Conservation (phyloP, 73 alveolate species). For the Stentor coeruleus region DNA sequence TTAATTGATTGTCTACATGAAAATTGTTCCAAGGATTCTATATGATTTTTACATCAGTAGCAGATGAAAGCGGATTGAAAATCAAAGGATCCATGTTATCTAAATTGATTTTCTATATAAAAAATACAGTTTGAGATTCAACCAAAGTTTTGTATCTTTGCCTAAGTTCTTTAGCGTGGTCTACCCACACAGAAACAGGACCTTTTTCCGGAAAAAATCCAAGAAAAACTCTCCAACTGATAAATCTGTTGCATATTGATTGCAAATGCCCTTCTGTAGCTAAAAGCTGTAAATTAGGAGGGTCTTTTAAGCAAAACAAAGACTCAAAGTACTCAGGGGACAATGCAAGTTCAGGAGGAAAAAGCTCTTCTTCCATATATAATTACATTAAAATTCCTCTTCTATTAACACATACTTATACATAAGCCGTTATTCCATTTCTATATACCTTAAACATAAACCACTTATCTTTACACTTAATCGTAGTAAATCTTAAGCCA, state of each 20-base stretch:
- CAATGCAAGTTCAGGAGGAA: conserved; percentile 10
- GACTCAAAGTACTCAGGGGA: neutral
- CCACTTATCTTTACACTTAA: too few species aligned
- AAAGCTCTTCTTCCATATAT: conserved; percentile 22
- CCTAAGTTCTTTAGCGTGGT: neutral
- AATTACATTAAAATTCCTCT: too few species aligned
- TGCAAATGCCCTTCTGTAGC: conserved; percentile 9
- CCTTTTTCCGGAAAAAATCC: neutral
- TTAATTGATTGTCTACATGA: conserved; percentile 67
- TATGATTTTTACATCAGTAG: neutral
- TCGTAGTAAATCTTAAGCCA: too few species aligned
- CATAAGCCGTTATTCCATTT: too few species aligned
- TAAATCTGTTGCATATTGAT: neutral
- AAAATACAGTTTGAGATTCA: neutral
- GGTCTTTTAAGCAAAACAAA: conserved; percentile 2
- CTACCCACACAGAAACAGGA: neutral
- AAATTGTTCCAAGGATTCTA: conserved; percentile 72
- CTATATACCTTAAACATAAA: too few species aligned
- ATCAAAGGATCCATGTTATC: conserved; percentile 23
- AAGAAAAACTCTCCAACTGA: conserved; percentile 18
- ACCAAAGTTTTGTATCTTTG: neutral
- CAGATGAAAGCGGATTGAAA: conserved; percentile 30
- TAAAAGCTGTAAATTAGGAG: neutral
- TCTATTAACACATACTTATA: too few species aligned
- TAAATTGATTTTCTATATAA: neutral